phyloP scores from a whole-genome alignment of 768 basidiomycete genomes.

The Suillus plorans region DNA sequence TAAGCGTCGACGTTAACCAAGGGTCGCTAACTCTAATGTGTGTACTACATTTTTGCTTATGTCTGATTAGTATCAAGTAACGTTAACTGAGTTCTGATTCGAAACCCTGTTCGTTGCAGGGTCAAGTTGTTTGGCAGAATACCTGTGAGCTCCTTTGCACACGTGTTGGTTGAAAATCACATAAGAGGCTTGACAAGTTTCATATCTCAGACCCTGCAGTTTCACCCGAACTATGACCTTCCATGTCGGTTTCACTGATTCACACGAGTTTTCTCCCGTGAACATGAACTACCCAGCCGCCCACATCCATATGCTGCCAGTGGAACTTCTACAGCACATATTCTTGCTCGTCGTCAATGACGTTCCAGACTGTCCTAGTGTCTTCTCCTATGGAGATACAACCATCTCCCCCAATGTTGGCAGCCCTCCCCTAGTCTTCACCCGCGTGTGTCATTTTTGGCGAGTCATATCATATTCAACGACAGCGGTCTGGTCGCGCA shows the following conservation, averaged over 20 bases:
- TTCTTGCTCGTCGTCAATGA: background rate
- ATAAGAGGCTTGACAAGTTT: background rate
- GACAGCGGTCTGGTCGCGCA: background rate
- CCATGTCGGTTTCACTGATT: background rate
- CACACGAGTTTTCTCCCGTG: background rate
- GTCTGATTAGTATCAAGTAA: background rate
- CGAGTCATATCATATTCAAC: background rate
- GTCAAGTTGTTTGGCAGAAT: background rate
- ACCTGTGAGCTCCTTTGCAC: background rate
- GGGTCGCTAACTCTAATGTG: too few species aligned
- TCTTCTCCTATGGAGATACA: background rate
- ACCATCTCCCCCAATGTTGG: background rate
- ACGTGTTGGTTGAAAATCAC: background rate
- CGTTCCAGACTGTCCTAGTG: background rate
- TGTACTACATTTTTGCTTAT: background rate
- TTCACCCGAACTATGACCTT: background rate
- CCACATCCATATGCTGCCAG: background rate
- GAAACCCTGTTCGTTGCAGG: background rate
- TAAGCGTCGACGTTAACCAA: too few species aligned
- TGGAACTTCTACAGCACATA: background rate
- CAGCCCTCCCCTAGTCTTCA: background rate
- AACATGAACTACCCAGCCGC: background rate
- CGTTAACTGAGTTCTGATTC: background rate
- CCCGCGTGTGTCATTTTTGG: background rate
- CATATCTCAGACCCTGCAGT: background rate